Conservation (phyloP, 305 asterid genomes). For the Stenogyne calaminthoides region DNA sequence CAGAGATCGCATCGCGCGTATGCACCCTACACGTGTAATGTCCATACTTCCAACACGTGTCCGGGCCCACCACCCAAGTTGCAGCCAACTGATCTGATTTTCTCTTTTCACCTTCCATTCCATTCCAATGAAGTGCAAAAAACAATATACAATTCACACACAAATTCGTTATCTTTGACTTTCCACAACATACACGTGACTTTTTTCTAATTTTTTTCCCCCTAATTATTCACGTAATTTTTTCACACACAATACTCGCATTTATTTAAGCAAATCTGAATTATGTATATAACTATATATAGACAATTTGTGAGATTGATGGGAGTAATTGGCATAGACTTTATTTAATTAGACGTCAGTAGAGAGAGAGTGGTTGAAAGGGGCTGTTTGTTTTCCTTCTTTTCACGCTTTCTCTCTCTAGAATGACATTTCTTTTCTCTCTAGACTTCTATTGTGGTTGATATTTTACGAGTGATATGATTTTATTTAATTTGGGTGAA, state of each 20-base stretch:
- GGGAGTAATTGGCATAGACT: conserved; percentile 11
- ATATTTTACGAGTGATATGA: conserved; percentile 29
- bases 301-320: background rate
- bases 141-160: background rate
- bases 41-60: conserved; percentile 35
- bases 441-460: conserved; percentile 44
- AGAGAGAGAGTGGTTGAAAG: too few species aligned
- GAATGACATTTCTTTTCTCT: conserved; percentile 35
- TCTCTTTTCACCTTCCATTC: conserved; percentile 27
- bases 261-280: conserved; percentile 36
- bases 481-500: conserved; percentile 15
- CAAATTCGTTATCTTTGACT: conserved; percentile 29
- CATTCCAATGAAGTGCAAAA: background rate
- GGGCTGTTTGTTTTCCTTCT: conserved; percentile 33
- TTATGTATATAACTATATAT: conserved; percentile 3
- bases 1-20: conserved; percentile 25
- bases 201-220: background rate
- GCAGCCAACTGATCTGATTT: conserved; percentile 36
- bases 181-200: background rate
- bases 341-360: background rate
- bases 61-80: conserved; percentile 27
- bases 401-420: conserved; percentile 41
- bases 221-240: background rate
- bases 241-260: background rate
- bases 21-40: conserved; percentile 35